A percentile compares a stretch with the other conserved stretches of the same genome.
phyloP scores from a whole-genome alignment of 768 basidiomycete genomes.

The Lyophyllum shimeji region DNA sequence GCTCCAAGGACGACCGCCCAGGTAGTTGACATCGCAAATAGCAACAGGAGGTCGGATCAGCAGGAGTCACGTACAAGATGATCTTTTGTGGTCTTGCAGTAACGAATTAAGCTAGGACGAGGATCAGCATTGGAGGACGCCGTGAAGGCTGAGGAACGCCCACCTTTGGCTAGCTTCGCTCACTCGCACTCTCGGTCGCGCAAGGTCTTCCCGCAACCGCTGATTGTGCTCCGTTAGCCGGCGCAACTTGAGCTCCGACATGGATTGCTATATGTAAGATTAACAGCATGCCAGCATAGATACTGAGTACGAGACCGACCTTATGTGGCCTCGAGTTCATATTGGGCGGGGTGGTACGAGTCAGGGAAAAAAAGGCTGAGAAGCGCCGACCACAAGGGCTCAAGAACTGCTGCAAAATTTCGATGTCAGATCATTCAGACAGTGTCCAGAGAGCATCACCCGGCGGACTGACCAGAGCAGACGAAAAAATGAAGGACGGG shows the following conservation, averaged over 20 bases:
- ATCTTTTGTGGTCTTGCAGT: constrained; percentile 92
- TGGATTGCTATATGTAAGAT: constrained; percentile 63
- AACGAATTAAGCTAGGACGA: constrained; percentile 76
- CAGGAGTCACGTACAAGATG: constrained; percentile 61
- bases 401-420: constrained; percentile 1
- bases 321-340: constrained; percentile 82
- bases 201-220: constrained; percentile 85
- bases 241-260: constrained; percentile 96
- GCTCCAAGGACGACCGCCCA: constrained; percentile 1
- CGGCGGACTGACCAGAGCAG: constrained; percentile 11
- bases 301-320: constrained; percentile 30
- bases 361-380: constrained; percentile 14
- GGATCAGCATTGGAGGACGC: constrained; percentile 2
- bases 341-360: constrained; percentile 24
- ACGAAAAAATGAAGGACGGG: constrained; percentile 20
- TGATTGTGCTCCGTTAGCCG: constrained; percentile 93
- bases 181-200: constrained; percentile 84
- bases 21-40: constrained; percentile 5
- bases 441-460: background rate
- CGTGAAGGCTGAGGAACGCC: background rate
- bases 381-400: constrained; percentile 18
- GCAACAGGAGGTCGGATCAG: constrained; percentile 6
- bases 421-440: background rate
- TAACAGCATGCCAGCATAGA: constrained; percentile 1
- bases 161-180: constrained; percentile 91